phyloP scores from a whole-genome alignment of 352 stramenopile species.

The Albugo laibachii region DNA sequence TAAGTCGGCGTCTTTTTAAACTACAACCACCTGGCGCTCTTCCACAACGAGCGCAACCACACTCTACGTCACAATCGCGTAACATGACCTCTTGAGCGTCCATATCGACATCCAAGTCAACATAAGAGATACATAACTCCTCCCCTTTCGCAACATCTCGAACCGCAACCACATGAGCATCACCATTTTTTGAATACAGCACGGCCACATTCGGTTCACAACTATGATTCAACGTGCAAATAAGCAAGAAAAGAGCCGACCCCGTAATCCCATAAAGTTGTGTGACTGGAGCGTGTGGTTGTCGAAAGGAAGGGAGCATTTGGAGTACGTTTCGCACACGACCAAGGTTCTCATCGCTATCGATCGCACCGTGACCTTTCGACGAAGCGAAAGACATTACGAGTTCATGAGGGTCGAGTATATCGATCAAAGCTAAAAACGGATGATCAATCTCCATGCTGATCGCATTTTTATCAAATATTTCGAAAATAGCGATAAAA shows the following conservation, averaged over 20 bases:
- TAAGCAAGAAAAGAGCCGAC: conserved; percentile 57
- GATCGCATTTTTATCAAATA: conserved; percentile 96
- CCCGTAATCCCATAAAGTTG: conserved; percentile 39
- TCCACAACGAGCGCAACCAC: conserved; percentile 37
- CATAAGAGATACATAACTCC: conserved; percentile 91
- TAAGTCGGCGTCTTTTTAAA: no score
- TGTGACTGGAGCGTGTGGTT: not conserved
- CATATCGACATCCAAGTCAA: conserved; percentile 70
- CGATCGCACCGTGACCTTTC: conserved; percentile 1
- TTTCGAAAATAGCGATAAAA: conserved; percentile 80
- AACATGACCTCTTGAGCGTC: conserved; percentile 38
- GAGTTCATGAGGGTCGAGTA: conserved; percentile 20
- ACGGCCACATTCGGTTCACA: conserved; percentile 54
- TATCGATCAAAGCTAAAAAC: conserved; percentile 43
- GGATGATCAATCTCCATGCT: conserved; percentile 80
- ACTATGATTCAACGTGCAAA: conserved; percentile 83
- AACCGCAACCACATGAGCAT: conserved; percentile 15
- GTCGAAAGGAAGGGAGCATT: not conserved
- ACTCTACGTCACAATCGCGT: conserved; percentile 68
- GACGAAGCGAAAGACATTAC: not conserved
- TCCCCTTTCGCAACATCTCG: conserved; percentile 48
- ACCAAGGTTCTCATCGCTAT: conserved; percentile 13
- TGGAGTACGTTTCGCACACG: conserved; percentile 24
- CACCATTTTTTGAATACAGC: conserved; percentile 23
- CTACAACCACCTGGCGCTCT: conserved; percentile 1